Evolutionary conservation across 2,329 filamentous ascomycete species (phyloP).

Genomic region (Aspergillus piperis): DNA sequence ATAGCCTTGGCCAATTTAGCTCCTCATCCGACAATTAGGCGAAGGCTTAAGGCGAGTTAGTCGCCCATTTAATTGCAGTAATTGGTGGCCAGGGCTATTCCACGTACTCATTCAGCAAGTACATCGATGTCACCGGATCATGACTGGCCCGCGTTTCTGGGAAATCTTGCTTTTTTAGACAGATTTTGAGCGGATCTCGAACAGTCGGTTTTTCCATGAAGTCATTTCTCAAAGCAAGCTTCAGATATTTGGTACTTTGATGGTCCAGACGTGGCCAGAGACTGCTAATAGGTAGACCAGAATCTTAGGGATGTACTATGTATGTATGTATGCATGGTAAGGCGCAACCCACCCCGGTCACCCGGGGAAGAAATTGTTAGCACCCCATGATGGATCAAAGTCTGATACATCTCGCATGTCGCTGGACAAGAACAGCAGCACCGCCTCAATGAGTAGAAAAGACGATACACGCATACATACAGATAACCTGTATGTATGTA

Average conservation of each 20-base stretch:
- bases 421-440: not conserved
- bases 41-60: constrained; percentile 5
- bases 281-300: not conserved
- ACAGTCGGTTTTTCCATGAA: not conserved
- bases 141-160: not conserved
- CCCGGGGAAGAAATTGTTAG: not conserved
- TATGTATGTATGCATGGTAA: too few species aligned
- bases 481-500: not conserved
- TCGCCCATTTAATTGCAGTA: not conserved
- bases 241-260: not conserved
- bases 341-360: not conserved
- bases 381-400: not conserved
- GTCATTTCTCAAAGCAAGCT: not conserved
- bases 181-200: not conserved
- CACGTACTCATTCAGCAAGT: not conserved
- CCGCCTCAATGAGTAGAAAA: too few species aligned
- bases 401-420: not conserved
- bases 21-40: not conserved
- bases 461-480: too few species aligned
- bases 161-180: not conserved
- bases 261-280: not conserved
- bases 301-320: too few species aligned
- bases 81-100: constrained; percentile 1
- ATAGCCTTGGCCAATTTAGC: not conserved
- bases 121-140: not conserved